A percentile compares a stretch with the other conserved stretches of the same genome.
These are phyloP conservation scores for Harrya chromipes DNA, from an alignment of 768 basidiomycete genomes.

Conservation along the genomic window DNA sequence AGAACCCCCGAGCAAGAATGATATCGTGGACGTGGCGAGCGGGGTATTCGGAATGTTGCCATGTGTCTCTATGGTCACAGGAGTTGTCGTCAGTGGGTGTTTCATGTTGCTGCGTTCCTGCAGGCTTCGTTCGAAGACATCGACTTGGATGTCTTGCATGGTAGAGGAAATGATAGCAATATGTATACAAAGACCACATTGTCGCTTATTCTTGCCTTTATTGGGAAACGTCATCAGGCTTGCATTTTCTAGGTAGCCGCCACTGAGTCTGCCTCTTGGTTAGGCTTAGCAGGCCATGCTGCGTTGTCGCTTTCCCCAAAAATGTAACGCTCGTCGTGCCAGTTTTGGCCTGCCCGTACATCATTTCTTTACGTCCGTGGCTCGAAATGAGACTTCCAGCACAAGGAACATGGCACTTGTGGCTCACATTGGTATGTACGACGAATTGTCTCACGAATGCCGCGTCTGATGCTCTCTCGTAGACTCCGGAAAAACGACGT, in stretches of 20 bases:
- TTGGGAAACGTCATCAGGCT: conserved; percentile 3
- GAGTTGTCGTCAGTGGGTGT: conserved; percentile 54
- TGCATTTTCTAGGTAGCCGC: not conserved
- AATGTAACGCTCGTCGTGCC: conserved; percentile 11
- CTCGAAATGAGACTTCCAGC: conserved; percentile 34
- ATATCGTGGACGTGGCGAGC: conserved; percentile 68
- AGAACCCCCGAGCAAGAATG: conserved; percentile 78
- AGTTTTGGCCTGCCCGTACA: not conserved
- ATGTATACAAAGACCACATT: not conserved
- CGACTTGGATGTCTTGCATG: conserved; percentile 32
- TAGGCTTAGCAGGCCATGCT: conserved; percentile 17
- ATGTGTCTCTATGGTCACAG: conserved; percentile 35
- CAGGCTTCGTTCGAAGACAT: conserved; percentile 43
- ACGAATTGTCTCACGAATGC: not conserved
- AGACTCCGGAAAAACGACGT: conserved; percentile 90
- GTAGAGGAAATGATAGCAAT: not conserved
- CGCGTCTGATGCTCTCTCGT: conserved; percentile 9
- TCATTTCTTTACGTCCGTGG: conserved; percentile 24
- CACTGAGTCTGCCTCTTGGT: not conserved
- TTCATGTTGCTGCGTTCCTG: conserved; percentile 36
- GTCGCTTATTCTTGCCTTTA: conserved; percentile 10
- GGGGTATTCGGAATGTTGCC: conserved; percentile 89
- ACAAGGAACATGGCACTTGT: conserved; percentile 81
- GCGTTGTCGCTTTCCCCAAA: conserved; percentile 3
- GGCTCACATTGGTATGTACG: conserved; percentile 75